Percentiles rank a stretch among this genome's conserved stretches.
phyloP scores from a whole-genome alignment of 2,329 filamentous ascomycete species.

The Aspergillus uvarum region DNA sequence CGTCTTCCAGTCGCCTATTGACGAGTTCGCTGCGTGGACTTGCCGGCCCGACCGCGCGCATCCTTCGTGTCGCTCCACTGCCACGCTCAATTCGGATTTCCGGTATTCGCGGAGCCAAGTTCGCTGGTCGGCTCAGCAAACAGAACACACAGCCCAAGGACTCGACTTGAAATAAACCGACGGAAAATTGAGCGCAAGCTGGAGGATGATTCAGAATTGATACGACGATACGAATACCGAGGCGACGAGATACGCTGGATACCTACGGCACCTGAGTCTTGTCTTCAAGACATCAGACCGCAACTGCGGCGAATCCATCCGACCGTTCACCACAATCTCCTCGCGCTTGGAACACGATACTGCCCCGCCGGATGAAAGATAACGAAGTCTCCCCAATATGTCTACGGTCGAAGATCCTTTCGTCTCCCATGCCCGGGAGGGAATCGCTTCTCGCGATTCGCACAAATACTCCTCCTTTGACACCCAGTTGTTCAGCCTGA shows the following conservation, averaged over 20 bases:
- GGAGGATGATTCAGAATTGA: slow-evolving; percentile 33
- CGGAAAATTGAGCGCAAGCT: slow-evolving; percentile 16
- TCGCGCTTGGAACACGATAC: not conserved
- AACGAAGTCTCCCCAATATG: slow-evolving; percentile 20
- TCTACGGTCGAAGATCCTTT: slow-evolving; percentile 58
- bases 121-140: slow-evolving; percentile 35
- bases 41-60: slow-evolving; percentile 10
- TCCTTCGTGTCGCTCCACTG: slow-evolving; percentile 5
- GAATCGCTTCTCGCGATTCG: slow-evolving; percentile 43
- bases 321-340: slow-evolving; percentile 11
- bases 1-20: slow-evolving; percentile 7
- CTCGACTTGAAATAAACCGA: slow-evolving; percentile 4
- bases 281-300: slow-evolving; percentile 16
- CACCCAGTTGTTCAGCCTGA: slow-evolving; percentile 72
- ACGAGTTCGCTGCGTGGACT: slow-evolving; percentile 8
- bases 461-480: slow-evolving; percentile 84
- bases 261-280: slow-evolving; percentile 24
- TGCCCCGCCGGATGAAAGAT: slow-evolving; percentile 7
- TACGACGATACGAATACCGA: slow-evolving; percentile 21
- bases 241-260: slow-evolving; percentile 24
- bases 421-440: slow-evolving; percentile 48
- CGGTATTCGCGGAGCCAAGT: slow-evolving; percentile 16
- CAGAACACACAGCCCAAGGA: slow-evolving; percentile 4
- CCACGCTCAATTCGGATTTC: slow-evolving; percentile 1
- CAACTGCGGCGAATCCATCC: slow-evolving; percentile 8